A percentile compares a stretch with the other conserved stretches of the same genome.
Evolutionary conservation across 2,329 filamentous ascomycete genomes (phyloP).

Genomic region (Paraphoma sp.): DNA sequence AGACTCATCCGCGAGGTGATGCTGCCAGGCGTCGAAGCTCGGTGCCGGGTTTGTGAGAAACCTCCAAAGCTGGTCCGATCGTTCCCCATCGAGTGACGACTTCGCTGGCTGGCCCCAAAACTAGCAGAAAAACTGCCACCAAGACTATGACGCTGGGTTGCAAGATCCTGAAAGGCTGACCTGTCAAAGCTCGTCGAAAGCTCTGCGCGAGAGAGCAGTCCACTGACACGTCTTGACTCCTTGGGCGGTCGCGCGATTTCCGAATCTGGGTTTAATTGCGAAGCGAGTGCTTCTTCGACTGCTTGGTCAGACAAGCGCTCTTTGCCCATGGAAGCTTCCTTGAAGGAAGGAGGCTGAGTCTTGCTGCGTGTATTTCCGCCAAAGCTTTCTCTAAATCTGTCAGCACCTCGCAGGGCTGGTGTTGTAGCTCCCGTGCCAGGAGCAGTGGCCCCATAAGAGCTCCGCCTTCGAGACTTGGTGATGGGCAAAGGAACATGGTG

Average conservation of each 20-base stretch:
- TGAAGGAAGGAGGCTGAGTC: conserved; percentile 50
- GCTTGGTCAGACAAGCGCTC: conserved; percentile 45
- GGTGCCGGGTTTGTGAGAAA: conserved; percentile 51
- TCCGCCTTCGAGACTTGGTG: conserved; percentile 65
- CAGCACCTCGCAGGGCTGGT: conserved; percentile 67
- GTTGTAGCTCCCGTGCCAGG: conserved; percentile 77
- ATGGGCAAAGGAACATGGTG: conserved; percentile 46
- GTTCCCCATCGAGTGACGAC: conserved; percentile 77
- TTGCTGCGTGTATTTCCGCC: conserved; percentile 59
- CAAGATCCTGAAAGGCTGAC: conserved; percentile 77
- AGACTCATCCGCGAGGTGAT: conserved; percentile 48
- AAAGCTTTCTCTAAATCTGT: conserved; percentile 78
- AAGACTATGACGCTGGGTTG: conserved; percentile 53
- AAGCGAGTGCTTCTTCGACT: conserved; percentile 57
- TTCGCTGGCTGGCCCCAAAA: conserved; percentile 61
- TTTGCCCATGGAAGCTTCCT: conserved; percentile 39
- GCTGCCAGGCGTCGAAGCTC: conserved; percentile 63
- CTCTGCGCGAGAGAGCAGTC: conserved; percentile 85
- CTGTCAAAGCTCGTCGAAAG: conserved; percentile 84
- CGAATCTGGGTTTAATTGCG: conserved; percentile 58
- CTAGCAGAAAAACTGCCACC: conserved; percentile 51
- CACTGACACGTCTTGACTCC: conserved; percentile 84
- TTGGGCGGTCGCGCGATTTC: conserved; percentile 60
- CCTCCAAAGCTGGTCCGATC: conserved; percentile 67
- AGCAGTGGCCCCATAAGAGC: conserved; percentile 62